These are phyloP conservation scores for Metarhizium rileyi DNA, from an alignment of 2,329 filamentous ascomycete species.

Conservation along the genomic window DNA sequence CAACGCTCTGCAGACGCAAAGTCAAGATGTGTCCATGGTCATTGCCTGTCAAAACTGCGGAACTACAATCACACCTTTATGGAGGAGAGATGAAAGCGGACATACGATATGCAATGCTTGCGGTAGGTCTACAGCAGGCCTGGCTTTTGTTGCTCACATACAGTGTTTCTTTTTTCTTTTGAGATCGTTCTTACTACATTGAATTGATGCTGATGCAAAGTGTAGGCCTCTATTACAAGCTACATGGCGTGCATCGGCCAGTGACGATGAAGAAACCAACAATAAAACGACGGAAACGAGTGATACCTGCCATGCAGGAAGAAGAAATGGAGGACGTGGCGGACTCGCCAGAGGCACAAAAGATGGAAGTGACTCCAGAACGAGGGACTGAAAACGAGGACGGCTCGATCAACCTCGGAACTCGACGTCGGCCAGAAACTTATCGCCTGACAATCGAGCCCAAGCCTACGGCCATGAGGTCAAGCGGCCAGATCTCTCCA, in stretches of 20 bases:
- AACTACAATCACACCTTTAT: constrained; percentile 91
- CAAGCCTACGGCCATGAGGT: constrained; percentile 29
- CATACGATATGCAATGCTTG: constrained; percentile 99
- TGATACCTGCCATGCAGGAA: constrained; percentile 66
- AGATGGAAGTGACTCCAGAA: constrained; percentile 30
- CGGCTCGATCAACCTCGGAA: constrained; percentile 53
- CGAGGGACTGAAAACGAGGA: constrained; percentile 52
- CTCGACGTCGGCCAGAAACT: constrained; percentile 38
- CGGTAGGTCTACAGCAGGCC: constrained; percentile 47
- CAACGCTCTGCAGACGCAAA: constrained; percentile 23
- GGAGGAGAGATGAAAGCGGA: constrained; percentile 86
- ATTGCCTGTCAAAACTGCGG: constrained; percentile 96
- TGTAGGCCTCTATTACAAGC: constrained; percentile 88
- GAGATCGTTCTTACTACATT: not conserved
- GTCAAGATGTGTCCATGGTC: constrained; percentile 35
- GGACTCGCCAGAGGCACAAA: constrained; percentile 31
- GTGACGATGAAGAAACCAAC: constrained; percentile 98
- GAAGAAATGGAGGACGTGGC: constrained; percentile 39
- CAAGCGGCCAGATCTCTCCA: constrained; percentile 34
- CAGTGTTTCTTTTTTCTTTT: not conserved
- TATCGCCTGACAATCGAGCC: constrained; percentile 35
- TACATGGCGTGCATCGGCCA: constrained; percentile 86
- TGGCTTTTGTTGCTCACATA: not conserved
- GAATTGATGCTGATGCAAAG: not conserved
- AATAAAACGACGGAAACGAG: constrained; percentile 90